Base-by-base conservation (phyloP, 2,329 filamentous ascomycete species). In the Diaporthe ampelina region DNA sequence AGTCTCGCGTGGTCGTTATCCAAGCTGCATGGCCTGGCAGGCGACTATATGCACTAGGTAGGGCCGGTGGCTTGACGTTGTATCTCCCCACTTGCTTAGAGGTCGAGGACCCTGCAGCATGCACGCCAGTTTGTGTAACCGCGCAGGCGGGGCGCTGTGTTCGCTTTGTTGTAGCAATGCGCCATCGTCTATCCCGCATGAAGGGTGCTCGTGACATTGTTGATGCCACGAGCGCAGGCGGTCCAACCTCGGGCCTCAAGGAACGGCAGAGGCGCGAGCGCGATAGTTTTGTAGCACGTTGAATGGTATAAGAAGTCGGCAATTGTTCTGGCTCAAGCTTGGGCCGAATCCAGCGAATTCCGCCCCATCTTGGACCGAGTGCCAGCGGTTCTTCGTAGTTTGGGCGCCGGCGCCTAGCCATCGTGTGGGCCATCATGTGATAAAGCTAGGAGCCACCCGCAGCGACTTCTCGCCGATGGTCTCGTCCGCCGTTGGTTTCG, bases 41-140 rank as follows among this genome's bases (percentile, higher is more conserved):
- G 43, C 43, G 13, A 19, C 15, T 15, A n/a, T 45, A 26, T 72
- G 61, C 61, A 35, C 58, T 65, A 24, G 57, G 45, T 76, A 59
- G 69, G 73, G 37, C 26, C 3, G 59, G 58, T 45, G 65, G 74
- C 50, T 65, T 65, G 57, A 29, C 10, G 50, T 54, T 54, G 17
- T 65, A 67, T 56, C 63, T 35, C 73, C 67, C 43, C 72, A 45
- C 43, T 45, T 48, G 74, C 43, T 29, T 11, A 70, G 67, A 32
- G 32, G 72, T 69, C 74, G 48, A 75, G 68, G 71, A 74, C 75
- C 63, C 73, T 79, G 78, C 78, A 80, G 73, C 40, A 73, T 79
- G 79, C 78, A 79, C 78, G 59, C 57, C 61, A 67, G 72, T 75
- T 77, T 77, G 78, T 80, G 77, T 72, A 72, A 80, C 79, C 79